Base-by-base conservation (phyloP, 1,139 yeast species). In the Pichia sp. region DNA sequence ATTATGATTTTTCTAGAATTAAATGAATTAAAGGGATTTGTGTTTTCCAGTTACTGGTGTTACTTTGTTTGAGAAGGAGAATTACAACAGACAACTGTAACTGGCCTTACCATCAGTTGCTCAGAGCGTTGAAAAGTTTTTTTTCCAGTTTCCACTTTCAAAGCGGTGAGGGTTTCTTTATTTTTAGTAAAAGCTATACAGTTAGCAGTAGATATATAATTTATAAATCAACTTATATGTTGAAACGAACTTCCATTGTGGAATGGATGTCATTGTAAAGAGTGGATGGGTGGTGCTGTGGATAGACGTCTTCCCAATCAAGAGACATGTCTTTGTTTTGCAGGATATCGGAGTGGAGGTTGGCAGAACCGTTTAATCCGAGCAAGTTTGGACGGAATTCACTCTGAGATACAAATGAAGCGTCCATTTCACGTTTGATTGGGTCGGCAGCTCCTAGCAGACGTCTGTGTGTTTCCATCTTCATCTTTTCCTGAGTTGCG, bases 371-470 rank as follows among this genome's bases (percentile, higher is more conserved):
- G 4, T 32, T 32, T 5, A 35, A 16, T 6, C 86, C 80, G 46
- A 79, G 69, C 16, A 74, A 67, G 45, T 72, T 65, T n/a, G 95
- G 95, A 56, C 74, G 78, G 65, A 80, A 80, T 49, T 84, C 88
- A n/a, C 87, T 78, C 44, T 75, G 72, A 42, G 79, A 79, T n/a
- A 90, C 84, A 36, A 88, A 76, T 49, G 77, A 73, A 61, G 87
- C 69, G 58, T 94, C 97, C 86, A 92, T 86, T 27, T 85, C 80
- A 63, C 97, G 78, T 65, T 88, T 83, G 58, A 92, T 81, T 8
- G 97, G 96, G 61, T 87, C 97, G 13, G 95, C 96, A 42, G 95
- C 84, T 27, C 98, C 98, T 66, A 85, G 89, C 25, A 87, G 70
- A 55, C 95, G 78, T 62, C 95, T 78, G 67, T 85, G 82, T 49